Evolutionary conservation across 768 basidiomycete species (phyloP), one percentile per base, ranked within the genome.

Genomic region (Suillus spraguei): DNA sequence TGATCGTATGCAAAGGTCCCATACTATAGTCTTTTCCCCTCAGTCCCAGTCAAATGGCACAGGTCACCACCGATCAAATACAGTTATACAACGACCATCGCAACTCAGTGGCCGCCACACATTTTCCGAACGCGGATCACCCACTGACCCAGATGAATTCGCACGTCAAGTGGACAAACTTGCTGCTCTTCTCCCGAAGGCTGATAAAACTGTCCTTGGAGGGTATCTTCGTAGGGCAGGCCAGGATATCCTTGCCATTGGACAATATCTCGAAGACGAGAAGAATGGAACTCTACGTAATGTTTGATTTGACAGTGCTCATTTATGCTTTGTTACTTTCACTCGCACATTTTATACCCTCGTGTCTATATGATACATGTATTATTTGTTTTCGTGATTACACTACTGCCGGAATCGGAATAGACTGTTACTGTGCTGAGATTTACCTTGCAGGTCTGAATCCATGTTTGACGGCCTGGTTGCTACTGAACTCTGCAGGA

Each of bases 261-360:
- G 91, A 17, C 89, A 91, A 71, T 94, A 92, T 72, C 79, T 94
- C 13, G 92, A 92, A 66, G 92, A 94, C 66, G 90, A 92, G 72
- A 89, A 88, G 78, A 90, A 88, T 69, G 91, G 91, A 38, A 82
- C 79, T 53, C 71, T 92, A 55, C 79, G 80, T 63, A 65, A 36
- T 28, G 28, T 42, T n/a, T 44, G 44, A 53, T 58, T 39, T 60
- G 39, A 41, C 38, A 22, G 46, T 59, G 42, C 33, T 49, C 28
- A 42, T 61, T 61, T 65, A 58, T 60, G 56, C 39, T n/a, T 50
- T 54, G 54, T 32, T 60, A 38, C 41, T 67, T 67, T 64, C 49
- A 35, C 32, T 60, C 44, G 62, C 44, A 67, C 44, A 64, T 62
- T 35, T 66, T 39, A 69, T 60, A 66, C 63, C 59, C 63, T 60